Conservation (phyloP, 306 rosid species). For the Trichosanthes cucumerina region DNA sequence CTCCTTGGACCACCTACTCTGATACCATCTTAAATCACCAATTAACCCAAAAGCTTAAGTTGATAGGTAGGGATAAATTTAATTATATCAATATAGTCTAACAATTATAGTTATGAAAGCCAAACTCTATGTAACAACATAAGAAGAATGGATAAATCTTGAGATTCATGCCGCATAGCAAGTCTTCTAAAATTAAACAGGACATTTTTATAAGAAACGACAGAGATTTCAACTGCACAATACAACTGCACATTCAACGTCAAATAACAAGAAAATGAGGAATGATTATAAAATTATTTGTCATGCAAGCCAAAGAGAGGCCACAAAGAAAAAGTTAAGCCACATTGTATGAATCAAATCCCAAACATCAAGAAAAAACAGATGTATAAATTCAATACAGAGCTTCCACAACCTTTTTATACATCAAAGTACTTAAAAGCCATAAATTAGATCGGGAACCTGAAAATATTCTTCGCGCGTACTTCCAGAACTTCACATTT, state of each 20-base stretch:
- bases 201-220: background rate
- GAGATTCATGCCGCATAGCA: background rate
- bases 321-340: background rate
- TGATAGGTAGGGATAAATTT: no score
- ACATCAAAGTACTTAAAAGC: background rate
- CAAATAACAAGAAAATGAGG: background rate
- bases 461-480: slow-evolving; percentile 56
- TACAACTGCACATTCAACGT: background rate
- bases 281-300: background rate
- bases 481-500: slow-evolving; percentile 88
- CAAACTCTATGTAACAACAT: background rate
- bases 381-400: background rate
- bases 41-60: no score
- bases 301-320: background rate
- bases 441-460: slow-evolving; percentile 33
- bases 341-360: background rate
- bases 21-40: no score
- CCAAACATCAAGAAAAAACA: background rate
- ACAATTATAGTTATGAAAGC: background rate
- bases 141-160: background rate
- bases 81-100: no score
- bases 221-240: background rate
- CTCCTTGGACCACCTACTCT: no score
- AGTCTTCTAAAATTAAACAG: background rate
- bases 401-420: background rate